Evolutionary conservation across 805 yeast genomes (phyloP), one percentile per base, ranked within the genome.

Genomic region (Lipomyces oligophaga): DNA sequence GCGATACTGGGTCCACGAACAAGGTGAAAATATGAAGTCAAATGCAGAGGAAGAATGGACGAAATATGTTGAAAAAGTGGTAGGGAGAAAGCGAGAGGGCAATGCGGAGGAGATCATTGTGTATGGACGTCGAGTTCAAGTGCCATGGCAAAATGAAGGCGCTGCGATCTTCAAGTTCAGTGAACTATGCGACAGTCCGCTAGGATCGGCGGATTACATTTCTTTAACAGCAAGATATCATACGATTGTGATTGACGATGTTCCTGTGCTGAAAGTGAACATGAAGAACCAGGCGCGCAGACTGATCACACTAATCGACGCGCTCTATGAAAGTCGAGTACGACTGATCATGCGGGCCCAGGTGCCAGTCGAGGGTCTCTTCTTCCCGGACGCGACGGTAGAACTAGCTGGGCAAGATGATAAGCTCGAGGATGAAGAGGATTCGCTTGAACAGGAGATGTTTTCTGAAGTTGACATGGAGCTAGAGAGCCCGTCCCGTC

Each of bases 131-230:
- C 62, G 60, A 3, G 65, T 81, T 1, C 43, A 48, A 1, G 64
- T 82, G 1, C 80, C 81, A 0, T 59, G 67, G 57, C 70, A 73
- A 3, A 44, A 60, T 21, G 53, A 67, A 7, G 74, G 75, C 0
- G 60, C 67, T 2, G 81, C 78, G 19, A 69, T 63, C 48, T 70
- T 80, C 46, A 75, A 72, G 18, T 83, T 79, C 52, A 65, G 65
- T 5, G 70, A 78, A 38, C 69, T 83, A 10, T 80, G 86, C 58
- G 71, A 67, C 39, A 78, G 79, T 5, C 64, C 76, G 5, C 75
- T 68, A 52, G 82, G 84, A 0, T 77, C 86, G 0, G 80, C 83
- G 2, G 89, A 83, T 60, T 82, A 80, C 60, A 80, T 83, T 27
- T 77, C 86, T 0, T 60, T 83, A 25, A 81, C 87, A 0, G 76